Evolutionary conservation across 345 rosid species (phyloP).

Genomic region (Eutrema heterophyllum): DNA sequence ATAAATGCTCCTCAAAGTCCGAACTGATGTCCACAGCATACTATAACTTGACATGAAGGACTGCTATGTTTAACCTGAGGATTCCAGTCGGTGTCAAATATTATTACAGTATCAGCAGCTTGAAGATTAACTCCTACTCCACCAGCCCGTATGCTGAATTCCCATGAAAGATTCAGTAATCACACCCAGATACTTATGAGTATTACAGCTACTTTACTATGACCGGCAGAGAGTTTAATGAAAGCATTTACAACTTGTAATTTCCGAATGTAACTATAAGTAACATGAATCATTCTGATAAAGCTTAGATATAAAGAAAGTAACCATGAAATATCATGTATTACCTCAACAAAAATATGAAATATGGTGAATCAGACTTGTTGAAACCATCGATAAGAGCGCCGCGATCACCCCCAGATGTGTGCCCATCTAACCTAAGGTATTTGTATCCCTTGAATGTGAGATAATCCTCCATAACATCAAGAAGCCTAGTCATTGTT

Average conservation of each 20-base stretch:
- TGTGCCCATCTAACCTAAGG: slow-evolving; percentile 93
- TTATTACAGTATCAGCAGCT: slow-evolving; percentile 91
- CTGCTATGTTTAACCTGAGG: slow-evolving; percentile 60
- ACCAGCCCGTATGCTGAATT: slow-evolving; percentile 87
- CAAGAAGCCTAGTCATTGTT: slow-evolving; percentile 95
- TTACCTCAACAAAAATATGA: slow-evolving; percentile 90
- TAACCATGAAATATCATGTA: slow-evolving; percentile 1
- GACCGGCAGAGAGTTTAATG: not conserved
- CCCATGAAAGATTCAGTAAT: slow-evolving; percentile 17
- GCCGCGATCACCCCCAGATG: slow-evolving; percentile 90
- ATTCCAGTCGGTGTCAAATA: slow-evolving; percentile 97
- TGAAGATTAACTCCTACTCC: slow-evolving; percentile 98
- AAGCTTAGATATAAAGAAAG: not conserved
- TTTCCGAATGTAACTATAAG: not conserved
- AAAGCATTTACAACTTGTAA: not conserved
- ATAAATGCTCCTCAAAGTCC: not conserved
- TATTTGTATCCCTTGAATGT: slow-evolving; percentile 58
- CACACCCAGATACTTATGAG: not conserved
- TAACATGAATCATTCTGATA: not conserved
- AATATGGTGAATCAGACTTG: slow-evolving; percentile 61
- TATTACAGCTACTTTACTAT: not conserved
- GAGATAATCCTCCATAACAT: slow-evolving; percentile 95
- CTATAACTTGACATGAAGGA: slow-evolving; percentile 7
- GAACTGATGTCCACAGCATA: not conserved
- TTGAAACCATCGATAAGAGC: slow-evolving; percentile 73